phyloP scores from a whole-genome alignment of 164 flowering plant species.

The Chloranthus sessilifolius region DNA sequence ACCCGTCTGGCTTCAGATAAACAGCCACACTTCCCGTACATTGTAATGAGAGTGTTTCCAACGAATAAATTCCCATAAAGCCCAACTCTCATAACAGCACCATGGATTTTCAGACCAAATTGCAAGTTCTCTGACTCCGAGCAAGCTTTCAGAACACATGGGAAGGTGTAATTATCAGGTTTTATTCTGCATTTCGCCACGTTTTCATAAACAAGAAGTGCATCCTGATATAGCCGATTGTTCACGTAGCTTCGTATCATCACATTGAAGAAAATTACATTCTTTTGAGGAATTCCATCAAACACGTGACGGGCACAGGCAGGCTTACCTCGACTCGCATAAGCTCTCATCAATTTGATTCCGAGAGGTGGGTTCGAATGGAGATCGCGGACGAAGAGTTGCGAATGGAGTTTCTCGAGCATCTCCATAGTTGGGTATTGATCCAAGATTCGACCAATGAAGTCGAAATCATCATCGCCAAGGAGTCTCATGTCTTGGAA shows the following conservation, averaged over 20 bases:
- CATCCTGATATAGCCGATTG: slow-evolving; percentile 10
- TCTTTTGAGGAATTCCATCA: slow-evolving; percentile 6
- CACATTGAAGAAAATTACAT: slow-evolving; percentile 12
- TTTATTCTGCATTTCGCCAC: slow-evolving; percentile 2
- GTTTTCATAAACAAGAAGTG: slow-evolving; percentile 3
- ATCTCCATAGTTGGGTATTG: neutral
- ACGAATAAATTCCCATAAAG: slow-evolving; percentile 6
- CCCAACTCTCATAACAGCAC: slow-evolving; percentile 4
- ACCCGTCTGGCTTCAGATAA: slow-evolving; percentile 4
- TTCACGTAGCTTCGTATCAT: slow-evolving; percentile 18
- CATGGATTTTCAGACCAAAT: slow-evolving; percentile 11
- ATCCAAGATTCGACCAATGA: slow-evolving; percentile 6
- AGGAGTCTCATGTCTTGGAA: neutral
- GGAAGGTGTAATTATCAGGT: slow-evolving; percentile 15
- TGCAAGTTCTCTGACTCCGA: slow-evolving; percentile 9
- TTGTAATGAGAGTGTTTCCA: slow-evolving; percentile 7
- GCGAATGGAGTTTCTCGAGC: slow-evolving; percentile 8
- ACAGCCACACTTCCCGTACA: slow-evolving; percentile 11
- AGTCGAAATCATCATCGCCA: neutral
- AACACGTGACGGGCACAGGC: slow-evolving; percentile 5
- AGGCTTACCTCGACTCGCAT: slow-evolving; percentile 8
- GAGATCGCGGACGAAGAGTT: slow-evolving; percentile 2
- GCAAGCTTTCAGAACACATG: slow-evolving; percentile 16
- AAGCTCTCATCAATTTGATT: slow-evolving; percentile 14
- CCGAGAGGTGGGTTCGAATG: slow-evolving; percentile 4